These are phyloP conservation scores for Dispira parvispora DNA, from an alignment of 192 early-diverging fungal genomes.

Conservation along the genomic window DNA sequence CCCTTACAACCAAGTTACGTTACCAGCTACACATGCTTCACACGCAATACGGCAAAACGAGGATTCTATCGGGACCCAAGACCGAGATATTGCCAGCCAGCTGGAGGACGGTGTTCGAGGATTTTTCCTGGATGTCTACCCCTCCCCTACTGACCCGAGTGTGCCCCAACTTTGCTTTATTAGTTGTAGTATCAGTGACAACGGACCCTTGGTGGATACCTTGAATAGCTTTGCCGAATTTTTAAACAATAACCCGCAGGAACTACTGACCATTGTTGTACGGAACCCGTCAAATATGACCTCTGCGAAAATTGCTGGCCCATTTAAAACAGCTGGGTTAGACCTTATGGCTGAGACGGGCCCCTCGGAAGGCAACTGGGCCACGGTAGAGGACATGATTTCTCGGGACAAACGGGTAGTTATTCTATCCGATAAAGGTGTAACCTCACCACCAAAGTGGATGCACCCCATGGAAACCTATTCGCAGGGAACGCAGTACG, in stretches of 20 bases:
- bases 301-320: constrained; percentile 26
- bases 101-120: constrained; percentile 54
- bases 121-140: constrained; percentile 50
- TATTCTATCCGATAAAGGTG: constrained; percentile 29
- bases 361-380: constrained; percentile 31
- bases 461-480: background rate
- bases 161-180: constrained; percentile 40
- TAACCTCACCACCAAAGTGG: background rate
- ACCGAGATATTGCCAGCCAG: constrained; percentile 40
- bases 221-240: constrained; percentile 37
- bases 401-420: constrained; percentile 42
- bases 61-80: constrained; percentile 48
- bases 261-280: constrained; percentile 63
- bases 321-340: constrained; percentile 33
- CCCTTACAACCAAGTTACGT: constrained; percentile 42
- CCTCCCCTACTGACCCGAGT: constrained; percentile 4
- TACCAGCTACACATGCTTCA: constrained; percentile 58
- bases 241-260: constrained; percentile 43
- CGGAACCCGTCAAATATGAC: constrained; percentile 39
- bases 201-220: constrained; percentile 32
- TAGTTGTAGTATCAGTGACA: constrained; percentile 40
- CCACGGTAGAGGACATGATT: constrained; percentile 50
- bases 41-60: constrained; percentile 28
- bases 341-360: constrained; percentile 23
- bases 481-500: background rate